Conservation (phyloP, 1,284 basidiomycete species). For the Schizophyllum amplum region DNA sequence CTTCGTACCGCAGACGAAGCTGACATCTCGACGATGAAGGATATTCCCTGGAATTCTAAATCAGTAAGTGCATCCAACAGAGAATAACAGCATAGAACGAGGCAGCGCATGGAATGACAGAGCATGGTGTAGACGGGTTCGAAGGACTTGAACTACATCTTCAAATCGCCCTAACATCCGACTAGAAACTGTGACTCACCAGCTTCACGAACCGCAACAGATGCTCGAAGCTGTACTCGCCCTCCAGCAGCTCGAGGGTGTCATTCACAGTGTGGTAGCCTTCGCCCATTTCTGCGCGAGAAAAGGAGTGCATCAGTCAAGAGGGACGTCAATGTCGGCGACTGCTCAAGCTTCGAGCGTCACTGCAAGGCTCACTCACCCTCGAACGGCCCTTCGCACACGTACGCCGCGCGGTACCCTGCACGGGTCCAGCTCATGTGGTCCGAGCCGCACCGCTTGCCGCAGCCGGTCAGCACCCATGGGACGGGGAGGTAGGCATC, state of each 20-base stretch:
- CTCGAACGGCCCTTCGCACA: background rate
- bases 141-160: no score
- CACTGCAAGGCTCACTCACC: background rate
- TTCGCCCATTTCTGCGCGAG: background rate
- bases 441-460: background rate
- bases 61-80: no score
- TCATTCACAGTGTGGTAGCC: background rate
- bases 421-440: background rate
- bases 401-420: background rate
- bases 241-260: background rate
- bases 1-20: background rate
- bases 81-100: no score
- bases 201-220: background rate
- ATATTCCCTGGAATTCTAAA: background rate
- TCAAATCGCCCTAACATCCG: no score
- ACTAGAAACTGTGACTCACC: no score
- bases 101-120: no score
- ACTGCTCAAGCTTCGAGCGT: no score
- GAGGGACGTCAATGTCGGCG: no score
- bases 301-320: background rate
- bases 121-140: no score
- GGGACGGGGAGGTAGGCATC: background rate
- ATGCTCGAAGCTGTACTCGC: background rate
- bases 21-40: background rate
- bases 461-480: background rate